A percentile compares a stretch with the other conserved stretches of the same genome.
phyloP scores from a whole-genome alignment of 2,329 filamentous ascomycete genomes.

The Exserohilum turcica region DNA sequence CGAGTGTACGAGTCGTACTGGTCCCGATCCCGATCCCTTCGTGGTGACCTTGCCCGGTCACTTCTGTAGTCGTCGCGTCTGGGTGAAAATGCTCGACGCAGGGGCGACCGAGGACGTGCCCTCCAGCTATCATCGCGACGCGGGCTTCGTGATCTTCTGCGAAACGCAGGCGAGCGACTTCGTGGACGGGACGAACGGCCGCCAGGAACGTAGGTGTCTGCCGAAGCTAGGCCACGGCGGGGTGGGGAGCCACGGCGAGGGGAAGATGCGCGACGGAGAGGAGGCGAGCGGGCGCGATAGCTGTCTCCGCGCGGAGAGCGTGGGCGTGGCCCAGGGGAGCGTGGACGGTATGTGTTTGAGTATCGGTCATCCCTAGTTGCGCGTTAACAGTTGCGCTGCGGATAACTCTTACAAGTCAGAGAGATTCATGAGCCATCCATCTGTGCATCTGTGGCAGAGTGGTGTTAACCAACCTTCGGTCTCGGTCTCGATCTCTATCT shows the following conservation, averaged over 20 bases:
- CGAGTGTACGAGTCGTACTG: constrained; percentile 48
- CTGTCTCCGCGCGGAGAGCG: constrained; percentile 43
- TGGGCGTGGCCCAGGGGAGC: constrained; percentile 40
- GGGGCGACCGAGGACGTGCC: constrained; percentile 56
- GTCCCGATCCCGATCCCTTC: constrained; percentile 49
- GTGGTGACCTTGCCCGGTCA: constrained; percentile 49
- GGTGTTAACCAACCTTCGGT: constrained; percentile 50
- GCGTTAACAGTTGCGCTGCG: constrained; percentile 16
- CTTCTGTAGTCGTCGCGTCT: constrained; percentile 43
- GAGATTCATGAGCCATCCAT: background rate
- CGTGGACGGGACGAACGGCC: constrained; percentile 43
- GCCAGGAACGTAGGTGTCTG: constrained; percentile 50
- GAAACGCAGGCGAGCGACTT: constrained; percentile 48
- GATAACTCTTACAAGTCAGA: background rate
- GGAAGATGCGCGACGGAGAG: constrained; percentile 9
- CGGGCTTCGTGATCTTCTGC: constrained; percentile 49
- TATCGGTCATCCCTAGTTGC: constrained; percentile 42
- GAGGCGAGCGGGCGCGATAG: constrained; percentile 36
- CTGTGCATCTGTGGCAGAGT: constrained; percentile 14
- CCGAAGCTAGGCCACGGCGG: constrained; percentile 43
- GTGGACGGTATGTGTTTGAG: constrained; percentile 47
- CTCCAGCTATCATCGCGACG: constrained; percentile 52
- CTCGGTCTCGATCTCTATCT: constrained; percentile 50
- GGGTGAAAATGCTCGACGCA: constrained; percentile 49
- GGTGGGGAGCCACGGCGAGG: constrained; percentile 32